Conservation (phyloP, 2,329 filamentous ascomycete genomes). For the Teratosphaeria zuluensis region DNA sequence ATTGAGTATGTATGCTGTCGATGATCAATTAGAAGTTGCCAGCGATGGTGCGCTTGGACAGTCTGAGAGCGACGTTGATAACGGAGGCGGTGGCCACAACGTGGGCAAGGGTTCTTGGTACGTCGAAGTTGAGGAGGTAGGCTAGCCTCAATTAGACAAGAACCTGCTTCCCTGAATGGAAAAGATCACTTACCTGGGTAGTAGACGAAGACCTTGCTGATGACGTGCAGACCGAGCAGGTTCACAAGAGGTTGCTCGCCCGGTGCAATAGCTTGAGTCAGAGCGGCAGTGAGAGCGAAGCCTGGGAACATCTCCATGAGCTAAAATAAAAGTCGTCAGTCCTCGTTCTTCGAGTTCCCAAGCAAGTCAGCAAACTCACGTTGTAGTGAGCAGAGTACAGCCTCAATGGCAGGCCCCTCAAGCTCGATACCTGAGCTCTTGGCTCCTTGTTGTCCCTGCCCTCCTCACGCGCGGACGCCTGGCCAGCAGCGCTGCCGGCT, state of each 20-base stretch:
- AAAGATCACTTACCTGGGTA: background rate
- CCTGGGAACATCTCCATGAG: constrained; percentile 15
- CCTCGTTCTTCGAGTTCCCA: background rate
- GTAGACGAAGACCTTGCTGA: constrained; percentile 21
- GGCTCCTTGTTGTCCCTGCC: constrained; percentile 21
- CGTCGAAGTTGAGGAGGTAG: constrained; percentile 17
- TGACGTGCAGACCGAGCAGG: constrained; percentile 22
- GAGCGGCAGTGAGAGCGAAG: constrained; percentile 17
- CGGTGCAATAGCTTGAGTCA: constrained; percentile 21
- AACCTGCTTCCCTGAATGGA: background rate
- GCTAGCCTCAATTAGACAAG: constrained; percentile 3
- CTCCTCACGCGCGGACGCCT: constrained; percentile 12
- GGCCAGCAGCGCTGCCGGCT: constrained; percentile 17
- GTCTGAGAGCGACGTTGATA: constrained; percentile 18
- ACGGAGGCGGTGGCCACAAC: constrained; percentile 19
- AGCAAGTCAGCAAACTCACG: background rate
- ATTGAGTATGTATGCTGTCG: background rate
- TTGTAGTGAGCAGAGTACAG: constrained; percentile 19
- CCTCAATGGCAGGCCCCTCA: constrained; percentile 18
- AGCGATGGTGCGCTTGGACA: constrained; percentile 16
- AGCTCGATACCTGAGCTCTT: constrained; percentile 10
- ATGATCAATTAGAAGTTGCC: background rate
- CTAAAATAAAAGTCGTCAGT: background rate
- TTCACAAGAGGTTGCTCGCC: constrained; percentile 19
- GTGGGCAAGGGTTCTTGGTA: constrained; percentile 14